Conservation (phyloP, 2,329 filamentous ascomycete species). For the Elsinoe arachidis region DNA sequence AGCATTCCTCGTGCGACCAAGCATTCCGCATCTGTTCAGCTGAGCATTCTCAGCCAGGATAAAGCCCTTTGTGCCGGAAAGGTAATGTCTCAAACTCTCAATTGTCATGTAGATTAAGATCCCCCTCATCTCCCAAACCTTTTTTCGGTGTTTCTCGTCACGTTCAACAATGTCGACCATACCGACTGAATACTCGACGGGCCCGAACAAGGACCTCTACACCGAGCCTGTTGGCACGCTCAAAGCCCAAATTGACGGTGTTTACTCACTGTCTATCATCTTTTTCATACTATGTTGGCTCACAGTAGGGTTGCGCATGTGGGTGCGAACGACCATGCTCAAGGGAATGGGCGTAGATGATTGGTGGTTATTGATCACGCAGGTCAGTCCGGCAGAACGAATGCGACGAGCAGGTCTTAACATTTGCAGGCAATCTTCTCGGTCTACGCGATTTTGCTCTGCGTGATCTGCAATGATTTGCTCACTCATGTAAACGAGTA, state of each 20-base stretch:
- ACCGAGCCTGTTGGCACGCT: background rate
- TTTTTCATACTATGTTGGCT: slow-evolving; percentile 8
- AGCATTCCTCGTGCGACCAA: no score
- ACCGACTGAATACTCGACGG: background rate
- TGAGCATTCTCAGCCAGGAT: background rate
- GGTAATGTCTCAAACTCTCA: background rate
- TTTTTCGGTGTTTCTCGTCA: background rate
- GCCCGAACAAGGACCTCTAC: background rate
- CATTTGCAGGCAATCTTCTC: slow-evolving; percentile 1
- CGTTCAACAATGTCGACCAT: background rate
- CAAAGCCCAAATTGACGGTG: background rate
- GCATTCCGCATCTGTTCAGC: no score
- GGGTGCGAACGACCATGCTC: slow-evolving; percentile 12
- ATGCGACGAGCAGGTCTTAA: background rate
- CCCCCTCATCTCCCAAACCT: background rate
- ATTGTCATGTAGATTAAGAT: background rate
- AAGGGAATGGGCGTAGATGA: slow-evolving; percentile 16
- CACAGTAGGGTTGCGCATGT: slow-evolving; percentile 12
- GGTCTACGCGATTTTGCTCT: background rate
- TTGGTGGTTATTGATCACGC: slow-evolving; percentile 7
- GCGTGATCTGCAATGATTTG: background rate
- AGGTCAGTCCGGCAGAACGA: slow-evolving; percentile 13
- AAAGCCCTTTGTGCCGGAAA: background rate
- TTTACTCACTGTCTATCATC: background rate
- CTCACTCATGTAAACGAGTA: background rate